These are phyloP conservation scores for Xylariaceae sp. DNA, from an alignment of 2,329 filamentous ascomycete species.

Conservation along the genomic window DNA sequence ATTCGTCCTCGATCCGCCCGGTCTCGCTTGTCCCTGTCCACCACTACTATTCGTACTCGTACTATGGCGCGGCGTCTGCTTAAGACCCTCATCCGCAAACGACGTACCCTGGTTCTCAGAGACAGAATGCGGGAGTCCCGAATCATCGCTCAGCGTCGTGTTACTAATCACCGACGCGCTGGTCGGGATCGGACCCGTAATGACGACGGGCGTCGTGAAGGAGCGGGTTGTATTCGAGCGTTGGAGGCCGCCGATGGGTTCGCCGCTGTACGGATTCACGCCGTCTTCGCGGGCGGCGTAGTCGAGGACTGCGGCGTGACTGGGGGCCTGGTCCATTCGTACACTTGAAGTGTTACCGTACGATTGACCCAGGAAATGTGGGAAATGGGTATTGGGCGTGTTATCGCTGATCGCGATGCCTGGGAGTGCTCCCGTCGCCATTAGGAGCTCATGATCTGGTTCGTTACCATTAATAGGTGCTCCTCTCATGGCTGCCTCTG, in stretches of 20 bases:
- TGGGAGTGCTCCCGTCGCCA: slow-evolving; percentile 52
- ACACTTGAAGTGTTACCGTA: slow-evolving; percentile 44
- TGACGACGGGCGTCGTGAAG: slow-evolving; percentile 21
- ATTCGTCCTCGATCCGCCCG: slow-evolving; percentile 17
- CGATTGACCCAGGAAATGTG: slow-evolving; percentile 30
- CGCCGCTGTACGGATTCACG: slow-evolving; percentile 52
- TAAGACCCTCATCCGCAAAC: neutral
- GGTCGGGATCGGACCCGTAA: slow-evolving; percentile 18
- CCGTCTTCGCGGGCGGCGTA: slow-evolving; percentile 50
- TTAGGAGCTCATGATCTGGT: slow-evolving; percentile 53
- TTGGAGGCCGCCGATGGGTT: slow-evolving; percentile 32
- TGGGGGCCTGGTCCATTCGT: slow-evolving; percentile 45
- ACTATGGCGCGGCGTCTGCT: neutral
- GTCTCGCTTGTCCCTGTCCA: neutral
- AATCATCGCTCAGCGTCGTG: slow-evolving; percentile 21
- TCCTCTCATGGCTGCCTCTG: slow-evolving; percentile 24
- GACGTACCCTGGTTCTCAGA: slow-evolving; percentile 5
- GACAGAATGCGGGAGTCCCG: slow-evolving; percentile 17
- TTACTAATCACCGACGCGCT: slow-evolving; percentile 16
- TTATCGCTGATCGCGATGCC: slow-evolving; percentile 39
- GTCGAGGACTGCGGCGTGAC: slow-evolving; percentile 46
- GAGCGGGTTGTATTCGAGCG: slow-evolving; percentile 15
- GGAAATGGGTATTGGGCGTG: slow-evolving; percentile 23
- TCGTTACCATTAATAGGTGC: slow-evolving; percentile 17
- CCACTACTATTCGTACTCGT: neutral